Conservation (phyloP, 2,329 filamentous ascomycete genomes). For the Clarireedia monteithiana region DNA sequence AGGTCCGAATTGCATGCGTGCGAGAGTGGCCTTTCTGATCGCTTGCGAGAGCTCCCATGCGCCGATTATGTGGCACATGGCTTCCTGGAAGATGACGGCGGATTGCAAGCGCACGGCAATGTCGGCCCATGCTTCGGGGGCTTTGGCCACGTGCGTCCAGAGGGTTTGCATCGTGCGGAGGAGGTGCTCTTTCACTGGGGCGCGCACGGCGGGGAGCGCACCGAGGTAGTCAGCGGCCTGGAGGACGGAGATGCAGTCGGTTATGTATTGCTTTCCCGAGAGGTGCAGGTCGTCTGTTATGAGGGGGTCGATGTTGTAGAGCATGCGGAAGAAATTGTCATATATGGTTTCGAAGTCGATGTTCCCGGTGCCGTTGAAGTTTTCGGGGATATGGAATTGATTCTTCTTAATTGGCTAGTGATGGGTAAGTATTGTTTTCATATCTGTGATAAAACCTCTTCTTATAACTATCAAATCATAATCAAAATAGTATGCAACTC, state of each 20-base stretch:
- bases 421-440: neutral
- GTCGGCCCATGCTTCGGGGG: slow-evolving; percentile 21
- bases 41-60: slow-evolving; percentile 13
- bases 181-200: slow-evolving; percentile 20
- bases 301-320: slow-evolving; percentile 17
- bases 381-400: neutral
- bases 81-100: slow-evolving; percentile 25
- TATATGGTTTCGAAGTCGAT: slow-evolving; percentile 18
- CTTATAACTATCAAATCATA: too few species aligned
- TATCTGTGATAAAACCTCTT: too few species aligned
- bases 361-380: slow-evolving; percentile 12
- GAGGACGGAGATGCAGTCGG: slow-evolving; percentile 18
- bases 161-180: slow-evolving; percentile 20
- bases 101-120: slow-evolving; percentile 21
- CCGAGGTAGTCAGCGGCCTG: slow-evolving; percentile 18
- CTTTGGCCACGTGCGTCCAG: slow-evolving; percentile 18
- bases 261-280: slow-evolving; percentile 9
- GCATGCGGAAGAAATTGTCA: slow-evolving; percentile 24
- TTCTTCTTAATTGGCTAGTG: slow-evolving; percentile 5
- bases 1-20: neutral
- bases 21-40: slow-evolving; percentile 13
- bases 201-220: slow-evolving; percentile 14
- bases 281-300: slow-evolving; percentile 11
- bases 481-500: too few species aligned
- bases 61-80: slow-evolving; percentile 24